phyloP scores from a whole-genome alignment of 176 grass and related monocot species.

The Areca catechu region DNA sequence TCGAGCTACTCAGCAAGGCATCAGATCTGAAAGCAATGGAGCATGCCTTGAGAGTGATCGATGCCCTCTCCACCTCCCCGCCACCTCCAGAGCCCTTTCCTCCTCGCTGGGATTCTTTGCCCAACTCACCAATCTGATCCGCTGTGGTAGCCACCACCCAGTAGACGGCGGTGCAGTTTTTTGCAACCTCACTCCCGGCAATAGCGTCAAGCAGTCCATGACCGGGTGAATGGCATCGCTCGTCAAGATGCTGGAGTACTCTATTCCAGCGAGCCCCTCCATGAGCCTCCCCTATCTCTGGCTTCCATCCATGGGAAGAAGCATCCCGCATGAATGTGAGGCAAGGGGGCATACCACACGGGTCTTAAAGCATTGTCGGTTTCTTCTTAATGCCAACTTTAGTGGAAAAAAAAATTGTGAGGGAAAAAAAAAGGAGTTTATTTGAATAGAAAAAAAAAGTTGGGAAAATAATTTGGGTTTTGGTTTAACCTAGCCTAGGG shows the following conservation, averaged over 20 bases:
- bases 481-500: no score
- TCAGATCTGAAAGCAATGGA: slow-evolving; percentile 52
- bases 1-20: slow-evolving; percentile 44
- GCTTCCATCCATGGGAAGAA: slow-evolving; percentile 55
- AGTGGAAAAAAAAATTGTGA: no score
- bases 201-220: slow-evolving; percentile 57
- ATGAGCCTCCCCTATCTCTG: no score
- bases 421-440: no score
- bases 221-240: slow-evolving; percentile 39
- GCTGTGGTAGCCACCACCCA: slow-evolving; percentile 39
- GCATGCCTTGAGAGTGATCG: slow-evolving; percentile 39
- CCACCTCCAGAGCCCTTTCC: slow-evolving; percentile 41
- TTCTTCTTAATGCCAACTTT: no score
- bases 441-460: no score
- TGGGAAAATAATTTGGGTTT: no score
- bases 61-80: slow-evolving; percentile 37
- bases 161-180: slow-evolving; percentile 49
- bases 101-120: slow-evolving; percentile 56
- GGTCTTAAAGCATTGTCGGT: no score
- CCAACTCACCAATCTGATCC: slow-evolving; percentile 51
- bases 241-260: slow-evolving; percentile 59
- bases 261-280: slow-evolving; percentile 63
- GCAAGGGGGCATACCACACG: no score
- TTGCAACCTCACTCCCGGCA: slow-evolving; percentile 36
- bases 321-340: no score